Base-by-base conservation (phyloP, 176 grass and related monocot genomes). In the Musa schizocarpa region DNA sequence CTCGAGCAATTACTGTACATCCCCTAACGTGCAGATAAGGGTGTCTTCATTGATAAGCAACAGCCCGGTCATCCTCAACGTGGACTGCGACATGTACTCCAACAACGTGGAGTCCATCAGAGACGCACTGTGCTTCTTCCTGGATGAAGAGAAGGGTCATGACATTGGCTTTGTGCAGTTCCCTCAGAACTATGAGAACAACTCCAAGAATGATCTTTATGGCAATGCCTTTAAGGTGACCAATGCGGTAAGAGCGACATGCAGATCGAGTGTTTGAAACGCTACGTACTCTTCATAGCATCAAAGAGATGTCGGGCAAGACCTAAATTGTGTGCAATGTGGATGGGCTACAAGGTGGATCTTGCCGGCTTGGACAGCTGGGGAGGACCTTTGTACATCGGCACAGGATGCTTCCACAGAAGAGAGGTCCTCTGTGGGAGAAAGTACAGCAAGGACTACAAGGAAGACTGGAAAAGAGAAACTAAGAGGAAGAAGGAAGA, bases 31-130 rank as follows among this genome's bases (percentile, higher is more conserved):
- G 34, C 49, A 96, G 92, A 74, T 96, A 74, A 87, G 86, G 72
- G 86, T 77, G 69, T 92, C 92, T 34, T 83, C 89, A 49, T 86
- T 82, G 43, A 92, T 96, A 74, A 92, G 89, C 73, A 89, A 87
- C 56, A 78, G 89, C 9, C 68, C 84, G 19, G 61, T 96, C 80
- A 87, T 96, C 54, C 81, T 96, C 80, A 96, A 92, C 66, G 77
- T 83, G 4, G 86, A 96, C 64, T 96, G 92, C 22, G 92, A 96
- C 65, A 96, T 92, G 92, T 89, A 92, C 77, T 92, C 88, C 3
- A 96, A 89, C 72, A 83, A 92, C 66, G 87, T 88, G 24, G 77
- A 84, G 12, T 84, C 82, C 52, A 72, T 96, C 62, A 89, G 81
- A 77, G 92, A 96, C 65, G 82, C 84, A 22, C 43, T 92, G 23